phyloP scores from a whole-genome alignment of 2,329 filamentous ascomycete genomes.

The Plenodomus tracheiphilus region DNA sequence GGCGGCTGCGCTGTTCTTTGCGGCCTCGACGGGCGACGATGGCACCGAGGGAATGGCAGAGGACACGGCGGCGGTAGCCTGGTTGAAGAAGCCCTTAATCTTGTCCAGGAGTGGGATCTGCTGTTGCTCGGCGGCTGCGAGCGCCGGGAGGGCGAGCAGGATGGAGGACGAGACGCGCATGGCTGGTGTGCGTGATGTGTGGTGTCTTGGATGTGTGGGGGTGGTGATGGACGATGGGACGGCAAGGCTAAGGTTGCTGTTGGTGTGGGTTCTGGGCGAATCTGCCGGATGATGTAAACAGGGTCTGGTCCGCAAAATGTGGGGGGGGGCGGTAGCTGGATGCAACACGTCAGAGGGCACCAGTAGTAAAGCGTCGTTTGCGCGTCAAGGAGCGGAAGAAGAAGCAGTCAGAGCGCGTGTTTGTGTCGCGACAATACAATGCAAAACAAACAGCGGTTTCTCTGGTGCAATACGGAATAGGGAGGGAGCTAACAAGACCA shows the following conservation, averaged over 20 bases:
- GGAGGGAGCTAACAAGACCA: slow-evolving; percentile 4
- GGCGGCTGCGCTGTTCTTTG: slow-evolving; percentile 55
- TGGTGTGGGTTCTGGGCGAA: slow-evolving; percentile 7
- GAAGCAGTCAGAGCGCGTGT: not conserved
- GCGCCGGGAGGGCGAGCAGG: slow-evolving; percentile 56
- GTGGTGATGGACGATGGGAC: not conserved
- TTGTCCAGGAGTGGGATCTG: slow-evolving; percentile 62
- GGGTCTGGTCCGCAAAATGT: slow-evolving; percentile 27
- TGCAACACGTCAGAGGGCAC: slow-evolving; percentile 10
- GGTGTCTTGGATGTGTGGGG: slow-evolving; percentile 11
- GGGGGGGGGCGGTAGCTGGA: slow-evolving; percentile 9
- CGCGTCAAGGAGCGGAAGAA: slow-evolving; percentile 13
- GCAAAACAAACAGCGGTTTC: not conserved
- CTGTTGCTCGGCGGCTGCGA: slow-evolving; percentile 59
- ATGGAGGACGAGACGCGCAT: slow-evolving; percentile 59
- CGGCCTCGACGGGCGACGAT: slow-evolving; percentile 48
- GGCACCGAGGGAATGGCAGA: slow-evolving; percentile 51
- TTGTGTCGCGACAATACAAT: not conserved
- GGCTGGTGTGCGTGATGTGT: slow-evolving; percentile 28
- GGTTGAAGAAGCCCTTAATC: slow-evolving; percentile 57
- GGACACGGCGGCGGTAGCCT: slow-evolving; percentile 60
- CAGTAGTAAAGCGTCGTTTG: no score
- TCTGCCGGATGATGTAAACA: slow-evolving; percentile 26
- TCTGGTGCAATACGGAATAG: slow-evolving; percentile 8
- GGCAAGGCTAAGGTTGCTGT: no score